Base-by-base conservation (phyloP, 2,329 filamentous ascomycete species). In the Trichoderma koningii region DNA sequence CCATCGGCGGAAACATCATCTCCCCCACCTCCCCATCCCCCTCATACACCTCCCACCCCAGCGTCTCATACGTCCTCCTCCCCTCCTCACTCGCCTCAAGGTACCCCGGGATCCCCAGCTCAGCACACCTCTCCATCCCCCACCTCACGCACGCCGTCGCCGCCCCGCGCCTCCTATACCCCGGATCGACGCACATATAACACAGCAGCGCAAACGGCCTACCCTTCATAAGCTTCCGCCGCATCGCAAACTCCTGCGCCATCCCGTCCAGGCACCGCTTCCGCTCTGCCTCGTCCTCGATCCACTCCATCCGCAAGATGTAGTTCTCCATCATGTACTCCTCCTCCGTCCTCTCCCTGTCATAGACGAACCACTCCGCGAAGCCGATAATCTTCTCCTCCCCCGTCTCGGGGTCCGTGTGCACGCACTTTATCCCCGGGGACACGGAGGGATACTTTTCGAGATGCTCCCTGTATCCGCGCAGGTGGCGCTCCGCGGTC, bases 11-110 rank as follows among this genome's bases (percentile, higher is more conserved):
- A 50, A 52, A 65, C 45, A 23, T 23, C 42, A 65, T 7, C 26
- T 47, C 6, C 19, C 38, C 26, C 3, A 41, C 15, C 19, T 55
- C 26, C 5, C 41, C 45, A 7, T 41, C 21, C 1, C 44, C 65
- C 14, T 48, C 41, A 21, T 53, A 47, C 3, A 51, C 53, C 41
- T 66, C 55, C 59, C 60, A 66, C 41, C 66, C 64, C 17, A 67
- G 34, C 14, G 44, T 57, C 53, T 55, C 48, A 47, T 66, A 67
- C 64, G 65, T 48, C 38, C 34, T 63, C 60, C 55, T 56, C 28
- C 66, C 66, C 19, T 66, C 64, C 28, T 63, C 64, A 9, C 64
- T 67, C 52, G 66, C 64, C 64, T 67, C 66, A 42, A 67, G 38
- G 51, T 66, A 67, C 15, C 57, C 64, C 52, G 64, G 66, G 15